A percentile compares a stretch with the other conserved stretches of the same genome.
Evolutionary conservation across 1,139 yeast genomes (phyloP).

Genomic region (Lodderomyces orthopsilosis): DNA sequence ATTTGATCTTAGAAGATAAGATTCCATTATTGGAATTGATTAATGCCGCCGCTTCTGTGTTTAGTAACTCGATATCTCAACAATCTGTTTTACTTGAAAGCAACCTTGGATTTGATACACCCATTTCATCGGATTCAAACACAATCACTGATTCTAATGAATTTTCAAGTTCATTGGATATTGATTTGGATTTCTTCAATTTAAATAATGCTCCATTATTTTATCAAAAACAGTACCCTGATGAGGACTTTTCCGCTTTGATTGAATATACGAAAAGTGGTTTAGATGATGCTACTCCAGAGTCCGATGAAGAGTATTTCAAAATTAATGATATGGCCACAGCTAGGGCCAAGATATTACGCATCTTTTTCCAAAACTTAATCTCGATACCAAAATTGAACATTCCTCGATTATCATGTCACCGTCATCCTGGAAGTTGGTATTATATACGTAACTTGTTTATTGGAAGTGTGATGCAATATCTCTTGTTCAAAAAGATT

Average conservation of each 20-base stretch:
- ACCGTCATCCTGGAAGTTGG: conserved; percentile 47
- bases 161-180: conserved; percentile 15
- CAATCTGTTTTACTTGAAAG: background rate
- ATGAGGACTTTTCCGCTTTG: conserved; percentile 34
- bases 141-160: conserved; percentile 2
- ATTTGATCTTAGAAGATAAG: conserved; percentile 33
- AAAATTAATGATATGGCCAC: conserved; percentile 16
- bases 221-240: conserved; percentile 27
- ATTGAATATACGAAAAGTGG: conserved; percentile 17
- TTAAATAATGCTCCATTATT: conserved; percentile 29
- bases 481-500: conserved; percentile 34
- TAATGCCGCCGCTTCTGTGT: conserved; percentile 24
- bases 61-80: background rate
- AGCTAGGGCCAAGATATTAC: conserved; percentile 24
- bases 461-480: conserved; percentile 38
- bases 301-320: conserved; percentile 18
- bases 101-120: conserved; percentile 6
- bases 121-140: conserved; percentile 6
- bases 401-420: conserved; percentile 37
- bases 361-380: conserved; percentile 26
- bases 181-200: conserved; percentile 22
- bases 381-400: conserved; percentile 32
- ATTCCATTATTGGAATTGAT: conserved; percentile 24
- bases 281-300: conserved; percentile 14
- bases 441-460: conserved; percentile 40